A percentile compares a stretch with the other conserved stretches of the same genome.
phyloP scores from a whole-genome alignment of 208 protist genomes.

The Trichomonas tenax region DNA sequence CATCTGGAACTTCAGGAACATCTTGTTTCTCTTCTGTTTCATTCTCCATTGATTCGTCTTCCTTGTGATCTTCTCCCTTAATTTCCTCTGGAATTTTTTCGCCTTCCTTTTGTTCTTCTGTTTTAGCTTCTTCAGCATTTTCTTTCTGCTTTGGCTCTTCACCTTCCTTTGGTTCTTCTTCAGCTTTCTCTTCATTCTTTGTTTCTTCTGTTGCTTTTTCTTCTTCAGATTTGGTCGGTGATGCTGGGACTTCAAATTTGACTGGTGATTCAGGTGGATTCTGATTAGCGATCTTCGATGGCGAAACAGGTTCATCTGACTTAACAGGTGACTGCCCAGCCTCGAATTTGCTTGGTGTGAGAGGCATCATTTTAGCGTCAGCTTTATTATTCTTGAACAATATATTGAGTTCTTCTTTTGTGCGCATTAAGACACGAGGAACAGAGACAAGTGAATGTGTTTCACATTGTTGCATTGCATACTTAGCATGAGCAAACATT shows the following conservation, averaged over 20 bases:
- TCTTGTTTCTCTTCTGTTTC: background rate
- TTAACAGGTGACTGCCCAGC: no score
- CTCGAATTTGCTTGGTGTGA: background rate
- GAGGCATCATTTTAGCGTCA: background rate
- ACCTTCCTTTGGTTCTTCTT: background rate
- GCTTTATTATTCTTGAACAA: background rate
- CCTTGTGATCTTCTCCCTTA: background rate
- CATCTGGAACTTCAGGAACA: background rate
- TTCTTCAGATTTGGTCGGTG: background rate
- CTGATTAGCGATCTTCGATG: no score
- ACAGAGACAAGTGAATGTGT: background rate
- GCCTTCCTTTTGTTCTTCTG: background rate
- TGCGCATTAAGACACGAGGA: background rate
- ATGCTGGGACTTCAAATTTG: background rate
- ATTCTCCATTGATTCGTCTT: background rate
- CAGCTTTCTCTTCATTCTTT: no score
- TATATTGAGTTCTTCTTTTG: background rate
- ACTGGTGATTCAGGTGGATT: no score
- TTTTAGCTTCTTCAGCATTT: background rate
- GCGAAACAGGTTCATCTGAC: no score
- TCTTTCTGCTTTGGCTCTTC: background rate
- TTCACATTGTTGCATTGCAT: background rate
- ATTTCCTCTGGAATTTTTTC: no score
- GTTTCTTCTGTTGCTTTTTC: no score
- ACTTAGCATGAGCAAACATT: background rate